These are phyloP conservation scores for Paecilomyces sp. DNA, from an alignment of 2,329 filamentous ascomycete species.

Conservation along the genomic window DNA sequence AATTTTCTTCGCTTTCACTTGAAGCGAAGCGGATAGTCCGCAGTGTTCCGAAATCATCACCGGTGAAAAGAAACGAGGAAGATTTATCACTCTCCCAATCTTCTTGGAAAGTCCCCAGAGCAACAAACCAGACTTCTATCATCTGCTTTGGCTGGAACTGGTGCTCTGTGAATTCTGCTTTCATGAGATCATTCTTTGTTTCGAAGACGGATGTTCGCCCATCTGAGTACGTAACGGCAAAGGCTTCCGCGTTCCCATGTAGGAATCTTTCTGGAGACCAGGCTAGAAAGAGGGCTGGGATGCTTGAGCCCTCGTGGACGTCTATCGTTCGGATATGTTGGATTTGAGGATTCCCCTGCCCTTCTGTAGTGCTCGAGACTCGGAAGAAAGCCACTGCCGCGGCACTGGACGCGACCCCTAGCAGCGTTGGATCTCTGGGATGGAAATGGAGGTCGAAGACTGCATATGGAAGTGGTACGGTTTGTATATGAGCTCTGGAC, in stretches of 20 bases:
- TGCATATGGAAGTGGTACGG: slow-evolving; percentile 58
- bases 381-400: slow-evolving; percentile 37
- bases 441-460: slow-evolving; percentile 83
- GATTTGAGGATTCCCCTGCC: slow-evolving; percentile 5
- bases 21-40: slow-evolving; percentile 22
- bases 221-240: slow-evolving; percentile 66
- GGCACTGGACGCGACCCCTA: slow-evolving; percentile 74
- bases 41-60: slow-evolving; percentile 32
- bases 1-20: neutral
- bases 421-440: slow-evolving; percentile 46
- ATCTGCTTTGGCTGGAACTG: slow-evolving; percentile 21
- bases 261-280: slow-evolving; percentile 55
- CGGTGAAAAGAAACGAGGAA: slow-evolving; percentile 27
- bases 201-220: slow-evolving; percentile 55
- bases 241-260: slow-evolving; percentile 30
- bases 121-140: slow-evolving; percentile 36
- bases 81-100: neutral
- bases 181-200: slow-evolving; percentile 25
- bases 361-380: slow-evolving; percentile 11
- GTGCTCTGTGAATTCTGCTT: slow-evolving; percentile 13
- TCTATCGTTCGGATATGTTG: slow-evolving; percentile 37
- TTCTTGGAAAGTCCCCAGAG: slow-evolving; percentile 16
- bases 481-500: slow-evolving; percentile 51
- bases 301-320: slow-evolving; percentile 46
- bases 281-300: slow-evolving; percentile 63